Percentiles rank a stretch among this genome's conserved stretches.
These are phyloP conservation scores for Moniliophthora roreri DNA, from an alignment of 1,284 basidiomycete species.

Conservation along the genomic window DNA sequence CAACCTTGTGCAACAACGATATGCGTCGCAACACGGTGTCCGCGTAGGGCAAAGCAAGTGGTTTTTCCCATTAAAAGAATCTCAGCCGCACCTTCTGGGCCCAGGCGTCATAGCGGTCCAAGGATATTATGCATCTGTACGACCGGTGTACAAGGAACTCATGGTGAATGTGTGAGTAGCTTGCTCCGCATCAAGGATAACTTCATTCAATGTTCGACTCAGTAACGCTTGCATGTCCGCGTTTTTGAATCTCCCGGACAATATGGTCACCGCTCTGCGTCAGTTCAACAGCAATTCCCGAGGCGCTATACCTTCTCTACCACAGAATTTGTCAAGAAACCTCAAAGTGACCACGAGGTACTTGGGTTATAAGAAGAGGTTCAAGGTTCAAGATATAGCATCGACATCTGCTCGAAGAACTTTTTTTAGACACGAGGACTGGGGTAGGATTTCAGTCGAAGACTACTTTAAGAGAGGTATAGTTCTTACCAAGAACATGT, in stretches of 20 bases:
- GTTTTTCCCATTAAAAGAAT: conserved; percentile 49
- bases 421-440: conserved; percentile 53
- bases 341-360: conserved; percentile 60
- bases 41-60: conserved; percentile 54
- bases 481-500: conserved; percentile 16
- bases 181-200: background rate
- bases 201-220: background rate
- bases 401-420: conserved; percentile 43
- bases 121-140: conserved; percentile 69
- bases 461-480: conserved; percentile 61
- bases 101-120: conserved; percentile 56
- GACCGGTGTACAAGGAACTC: conserved; percentile 62
- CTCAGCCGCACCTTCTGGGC: conserved; percentile 34
- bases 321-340: conserved; percentile 43
- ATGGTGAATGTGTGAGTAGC: conserved; percentile 63
- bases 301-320: conserved; percentile 47
- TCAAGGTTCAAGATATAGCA: conserved; percentile 47
- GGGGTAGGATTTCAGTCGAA: conserved; percentile 53
- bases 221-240: conserved; percentile 72
- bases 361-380: conserved; percentile 51
- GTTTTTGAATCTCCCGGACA: conserved; percentile 59
- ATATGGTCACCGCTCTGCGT: conserved; percentile 54
- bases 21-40: conserved; percentile 51
- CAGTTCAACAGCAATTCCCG: conserved; percentile 42
- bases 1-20: conserved; percentile 64